Evolutionary conservation across 371 early-diverging fungal species (phyloP), one percentile per base, ranked within the genome.

Genomic region (Mycotypha africana): DNA sequence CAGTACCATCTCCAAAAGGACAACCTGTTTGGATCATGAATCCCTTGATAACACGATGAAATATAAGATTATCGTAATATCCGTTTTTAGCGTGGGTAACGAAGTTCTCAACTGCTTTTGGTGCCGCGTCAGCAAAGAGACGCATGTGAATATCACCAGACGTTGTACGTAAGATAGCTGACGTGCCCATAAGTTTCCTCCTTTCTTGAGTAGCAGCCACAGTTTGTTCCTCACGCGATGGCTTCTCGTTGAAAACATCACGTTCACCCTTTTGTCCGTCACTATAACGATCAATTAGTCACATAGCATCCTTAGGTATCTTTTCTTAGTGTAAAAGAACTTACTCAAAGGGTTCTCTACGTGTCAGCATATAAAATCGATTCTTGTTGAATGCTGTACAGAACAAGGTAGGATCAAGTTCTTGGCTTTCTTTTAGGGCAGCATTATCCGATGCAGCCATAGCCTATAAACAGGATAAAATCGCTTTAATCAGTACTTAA

Each of bases 221-320:
- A 0, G 92, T 91, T 49, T 91, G 93, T 62, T 96, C 98, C 61
- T 96, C 96, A 28, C 91, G 79, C 2, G 95, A 86, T 0, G 97
- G 96, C 53, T 95, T 94, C 54, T 97, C 98, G 68, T 97, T 97
- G 58, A 95, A 95, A 20, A 95, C 81, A 78, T 97, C 98, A 45
- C 98, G 85, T 38, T 86, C 85, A 16, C 73, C 76, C 44, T 81
- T 82, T 44, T 77, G 70, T 6, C 58, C 63, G 19, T 76, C 76
- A 17, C 42, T 46, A 53, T n/a, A n/a, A n/a, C n/a, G n/a, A n/a
- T n/a, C n/a, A n/a, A n/a, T n/a, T n/a, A n/a, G n/a, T n/a, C n/a
- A n/a, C n/a, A n/a, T n/a, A n/a, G n/a, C n/a, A n/a, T n/a, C n/a
- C n/a, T n/a, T n/a, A n/a, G n/a, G n/a, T n/a, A n/a, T n/a, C n/a